A percentile compares a stretch with the other conserved stretches of the same genome.
Evolutionary conservation across 2,329 filamentous ascomycete genomes (phyloP).

Genomic region (Thermothelomyces thermophilus): DNA sequence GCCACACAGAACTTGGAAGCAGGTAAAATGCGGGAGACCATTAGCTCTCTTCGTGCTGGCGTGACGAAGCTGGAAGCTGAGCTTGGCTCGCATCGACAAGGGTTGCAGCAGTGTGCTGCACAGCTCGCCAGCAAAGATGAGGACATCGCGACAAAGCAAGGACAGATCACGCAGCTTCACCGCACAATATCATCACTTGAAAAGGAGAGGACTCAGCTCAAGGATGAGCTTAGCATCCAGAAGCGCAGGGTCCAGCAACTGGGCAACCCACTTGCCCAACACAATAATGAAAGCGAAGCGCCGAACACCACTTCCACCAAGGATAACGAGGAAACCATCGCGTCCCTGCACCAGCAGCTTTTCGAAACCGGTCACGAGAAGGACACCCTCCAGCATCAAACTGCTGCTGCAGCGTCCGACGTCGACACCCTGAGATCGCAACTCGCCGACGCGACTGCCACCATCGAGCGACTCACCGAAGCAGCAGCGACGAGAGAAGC

Average conservation of each 20-base stretch:
- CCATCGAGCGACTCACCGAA: background rate
- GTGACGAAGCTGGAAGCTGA: background rate
- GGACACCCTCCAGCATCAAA: background rate
- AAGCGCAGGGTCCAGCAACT: background rate
- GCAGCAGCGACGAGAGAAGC: too few relatives aligned
- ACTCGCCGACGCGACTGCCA: background rate
- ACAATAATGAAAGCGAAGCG: background rate
- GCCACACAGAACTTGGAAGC: background rate
- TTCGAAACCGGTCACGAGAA: background rate
- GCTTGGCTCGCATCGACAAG: background rate
- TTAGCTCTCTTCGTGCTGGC: background rate
- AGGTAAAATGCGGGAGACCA: background rate
- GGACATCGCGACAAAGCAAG: background rate
- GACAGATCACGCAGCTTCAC: background rate
- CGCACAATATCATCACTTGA: background rate
- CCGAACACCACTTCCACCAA: background rate
- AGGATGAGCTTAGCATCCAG: background rate
- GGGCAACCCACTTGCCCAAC: background rate
- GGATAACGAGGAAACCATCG: background rate
- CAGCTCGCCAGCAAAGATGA: background rate
- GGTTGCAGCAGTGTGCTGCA: background rate
- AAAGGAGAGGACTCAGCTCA: background rate
- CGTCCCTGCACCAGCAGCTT: background rate
- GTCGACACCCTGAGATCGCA: background rate
- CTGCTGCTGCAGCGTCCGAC: background rate